A percentile compares a stretch with the other conserved stretches of the same genome.
Evolutionary conservation across 768 basidiomycete genomes (phyloP).

Genomic region (Royoungia palumana): DNA sequence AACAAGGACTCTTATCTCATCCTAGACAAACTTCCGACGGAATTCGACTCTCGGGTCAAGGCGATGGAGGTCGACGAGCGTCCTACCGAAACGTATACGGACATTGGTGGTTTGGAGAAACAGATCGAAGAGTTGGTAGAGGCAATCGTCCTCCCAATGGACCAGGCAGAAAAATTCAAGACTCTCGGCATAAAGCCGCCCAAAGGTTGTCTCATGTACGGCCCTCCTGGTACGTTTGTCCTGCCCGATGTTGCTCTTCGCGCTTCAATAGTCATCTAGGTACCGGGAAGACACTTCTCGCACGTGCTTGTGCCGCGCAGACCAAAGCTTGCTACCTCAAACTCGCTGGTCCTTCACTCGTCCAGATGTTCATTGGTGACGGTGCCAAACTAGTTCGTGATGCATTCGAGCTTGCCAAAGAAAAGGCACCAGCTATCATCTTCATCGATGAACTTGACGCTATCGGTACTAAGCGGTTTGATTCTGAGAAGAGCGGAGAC

Average conservation of each 20-base stretch:
- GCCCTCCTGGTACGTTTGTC: slow-evolving; percentile 76
- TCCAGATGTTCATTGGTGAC: slow-evolving; percentile 99
- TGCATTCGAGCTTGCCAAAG: slow-evolving; percentile 96
- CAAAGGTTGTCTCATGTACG: slow-evolving; percentile 98
- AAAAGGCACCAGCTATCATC: slow-evolving; percentile 98
- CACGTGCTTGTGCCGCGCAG: slow-evolving; percentile 96
- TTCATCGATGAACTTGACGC: slow-evolving; percentile 98
- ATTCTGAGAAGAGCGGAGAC: slow-evolving; percentile 98
- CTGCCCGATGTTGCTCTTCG: neutral
- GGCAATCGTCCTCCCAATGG: slow-evolving; percentile 97
- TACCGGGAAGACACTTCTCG: slow-evolving; percentile 96
- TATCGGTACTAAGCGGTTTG: slow-evolving; percentile 98
- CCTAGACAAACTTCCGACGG: slow-evolving; percentile 91
- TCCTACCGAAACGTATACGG: slow-evolving; percentile 95
- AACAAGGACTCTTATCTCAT: slow-evolving; percentile 99
- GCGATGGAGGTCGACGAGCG: slow-evolving; percentile 99
- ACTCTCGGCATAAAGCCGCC: slow-evolving; percentile 96
- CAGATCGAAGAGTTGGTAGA: slow-evolving; percentile 99
- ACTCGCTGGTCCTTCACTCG: slow-evolving; percentile 93
- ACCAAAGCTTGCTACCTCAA: slow-evolving; percentile 98
- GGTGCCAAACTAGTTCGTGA: slow-evolving; percentile 98
- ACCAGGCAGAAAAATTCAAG: slow-evolving; percentile 98
- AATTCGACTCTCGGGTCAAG: slow-evolving; percentile 97
- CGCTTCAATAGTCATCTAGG: slow-evolving; percentile 38
- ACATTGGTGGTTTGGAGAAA: slow-evolving; percentile 97